phyloP scores from a whole-genome alignment of 78 protist genomes.

The Dictyostelium purpureum region DNA sequence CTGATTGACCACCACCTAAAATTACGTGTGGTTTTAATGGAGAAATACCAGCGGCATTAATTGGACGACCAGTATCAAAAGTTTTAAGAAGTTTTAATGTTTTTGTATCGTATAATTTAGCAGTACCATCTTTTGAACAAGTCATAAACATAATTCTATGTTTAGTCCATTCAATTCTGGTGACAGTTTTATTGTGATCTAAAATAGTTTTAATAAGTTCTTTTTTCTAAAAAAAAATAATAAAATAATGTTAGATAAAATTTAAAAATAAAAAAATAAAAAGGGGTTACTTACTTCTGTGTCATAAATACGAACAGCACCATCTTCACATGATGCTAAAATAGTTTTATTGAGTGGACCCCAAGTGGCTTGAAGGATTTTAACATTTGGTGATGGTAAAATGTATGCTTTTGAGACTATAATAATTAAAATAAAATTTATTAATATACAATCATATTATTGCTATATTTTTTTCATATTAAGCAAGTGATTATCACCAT shows the following conservation, averaged over 20 bases:
- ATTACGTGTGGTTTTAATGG: conserved; percentile 83
- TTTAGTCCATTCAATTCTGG: conserved; percentile 60
- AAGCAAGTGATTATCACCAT: no score
- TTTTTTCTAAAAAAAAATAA: conserved; percentile 32
- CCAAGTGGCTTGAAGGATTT: conserved; percentile 70
- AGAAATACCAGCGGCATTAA: conserved; percentile 93
- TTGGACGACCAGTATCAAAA: conserved; percentile 88
- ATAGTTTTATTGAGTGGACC: conserved; percentile 74
- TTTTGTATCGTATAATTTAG: conserved; percentile 85
- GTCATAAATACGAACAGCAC: conserved; percentile 77
- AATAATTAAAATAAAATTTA: not conserved
- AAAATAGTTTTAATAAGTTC: conserved; percentile 9
- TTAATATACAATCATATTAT: no score
- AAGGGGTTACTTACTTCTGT: conserved; percentile 39
- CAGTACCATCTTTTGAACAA: conserved; percentile 89
- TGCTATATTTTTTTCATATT: not conserved
- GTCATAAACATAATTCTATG: conserved; percentile 84
- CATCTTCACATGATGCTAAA: conserved; percentile 79
- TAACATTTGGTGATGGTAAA: conserved; percentile 37
- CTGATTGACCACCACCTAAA: conserved; percentile 96
- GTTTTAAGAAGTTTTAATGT: conserved; percentile 80
- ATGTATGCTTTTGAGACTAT: not conserved
- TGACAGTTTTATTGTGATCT: conserved; percentile 43
- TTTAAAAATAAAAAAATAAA: not conserved
- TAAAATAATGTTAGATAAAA: not conserved